These are phyloP conservation scores for Coemansia sp. DNA, from an alignment of 371 early-diverging fungal species.

Conservation along the genomic window DNA sequence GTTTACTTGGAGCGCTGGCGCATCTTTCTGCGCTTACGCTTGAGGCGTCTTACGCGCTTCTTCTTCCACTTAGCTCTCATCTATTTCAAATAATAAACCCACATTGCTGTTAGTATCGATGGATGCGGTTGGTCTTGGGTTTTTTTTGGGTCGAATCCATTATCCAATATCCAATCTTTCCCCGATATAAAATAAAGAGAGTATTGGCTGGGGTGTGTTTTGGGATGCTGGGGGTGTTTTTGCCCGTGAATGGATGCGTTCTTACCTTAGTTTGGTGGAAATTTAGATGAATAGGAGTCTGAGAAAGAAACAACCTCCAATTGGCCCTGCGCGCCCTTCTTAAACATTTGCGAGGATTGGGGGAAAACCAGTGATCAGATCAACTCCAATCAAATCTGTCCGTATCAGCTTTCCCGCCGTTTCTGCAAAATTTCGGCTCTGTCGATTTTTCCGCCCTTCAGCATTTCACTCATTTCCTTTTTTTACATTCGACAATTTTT, in stretches of 20 bases:
- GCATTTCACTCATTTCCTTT: not conserved
- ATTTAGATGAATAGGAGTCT: slow-evolving; percentile 10
- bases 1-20: slow-evolving; percentile 65
- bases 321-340: not conserved
- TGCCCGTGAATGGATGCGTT: not conserved
- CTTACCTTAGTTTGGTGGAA: slow-evolving; percentile 9
- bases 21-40: slow-evolving; percentile 76
- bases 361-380: not conserved
- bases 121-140: not conserved
- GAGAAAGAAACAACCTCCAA: slow-evolving; percentile 3
- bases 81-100: slow-evolving; percentile 9
- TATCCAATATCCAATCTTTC: too few species aligned
- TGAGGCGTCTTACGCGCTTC: slow-evolving; percentile 65
- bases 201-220: too few species aligned
- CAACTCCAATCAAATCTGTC: too few species aligned
- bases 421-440: too few species aligned
- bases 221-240: too few species aligned
- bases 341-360: not conserved
- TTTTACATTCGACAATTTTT: not conserved
- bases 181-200: too few species aligned
- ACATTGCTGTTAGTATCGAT: not conserved
- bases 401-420: too few species aligned
- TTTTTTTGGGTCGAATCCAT: not conserved
- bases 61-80: slow-evolving; percentile 73
- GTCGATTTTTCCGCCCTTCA: not conserved